Conservation (phyloP, 1,284 basidiomycete species). For the Puccinia brachypodii region DNA sequence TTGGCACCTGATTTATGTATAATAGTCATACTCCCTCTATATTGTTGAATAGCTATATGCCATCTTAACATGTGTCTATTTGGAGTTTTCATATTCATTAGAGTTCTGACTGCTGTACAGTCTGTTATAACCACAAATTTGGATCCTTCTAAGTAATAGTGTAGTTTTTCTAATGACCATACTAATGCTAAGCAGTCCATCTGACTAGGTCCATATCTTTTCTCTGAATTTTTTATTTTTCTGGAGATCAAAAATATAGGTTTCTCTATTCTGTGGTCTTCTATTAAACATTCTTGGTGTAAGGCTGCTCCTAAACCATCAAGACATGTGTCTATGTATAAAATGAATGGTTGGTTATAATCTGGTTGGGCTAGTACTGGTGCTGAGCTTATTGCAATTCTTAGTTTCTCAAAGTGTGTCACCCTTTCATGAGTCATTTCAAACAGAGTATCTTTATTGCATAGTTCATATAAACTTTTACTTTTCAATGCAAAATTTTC, state of each 20-base stretch:
- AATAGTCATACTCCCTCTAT: slow-evolving; percentile 33
- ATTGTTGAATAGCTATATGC: slow-evolving; percentile 4
- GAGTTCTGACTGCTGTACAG: slow-evolving; percentile 5
- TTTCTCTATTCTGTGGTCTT: background rate
- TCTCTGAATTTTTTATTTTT: background rate
- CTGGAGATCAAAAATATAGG: slow-evolving; percentile 15
- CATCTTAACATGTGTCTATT: slow-evolving; percentile 19
- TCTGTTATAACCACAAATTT: slow-evolving; percentile 5
- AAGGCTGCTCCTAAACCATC: background rate
- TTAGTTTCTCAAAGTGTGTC: background rate
- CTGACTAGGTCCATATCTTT: slow-evolving; percentile 16
- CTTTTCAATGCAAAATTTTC: background rate
- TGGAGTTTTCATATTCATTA: slow-evolving; percentile 14
- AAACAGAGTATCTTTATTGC: background rate
- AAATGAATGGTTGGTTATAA: background rate
- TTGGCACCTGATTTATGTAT: slow-evolving; percentile 14
- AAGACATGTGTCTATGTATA: background rate
- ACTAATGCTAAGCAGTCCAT: slow-evolving; percentile 14
- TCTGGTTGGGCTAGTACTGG: background rate
- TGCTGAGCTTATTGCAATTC: background rate
- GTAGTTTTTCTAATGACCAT: slow-evolving; percentile 31
- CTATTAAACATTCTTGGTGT: background rate
- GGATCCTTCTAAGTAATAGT: slow-evolving; percentile 16
- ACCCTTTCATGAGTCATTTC: slow-evolving; percentile 14
- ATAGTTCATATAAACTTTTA: background rate